Evolutionary conservation across 2,329 filamentous ascomycete genomes (phyloP).

Genomic region (Magnaporthiopsis rhizophila): DNA sequence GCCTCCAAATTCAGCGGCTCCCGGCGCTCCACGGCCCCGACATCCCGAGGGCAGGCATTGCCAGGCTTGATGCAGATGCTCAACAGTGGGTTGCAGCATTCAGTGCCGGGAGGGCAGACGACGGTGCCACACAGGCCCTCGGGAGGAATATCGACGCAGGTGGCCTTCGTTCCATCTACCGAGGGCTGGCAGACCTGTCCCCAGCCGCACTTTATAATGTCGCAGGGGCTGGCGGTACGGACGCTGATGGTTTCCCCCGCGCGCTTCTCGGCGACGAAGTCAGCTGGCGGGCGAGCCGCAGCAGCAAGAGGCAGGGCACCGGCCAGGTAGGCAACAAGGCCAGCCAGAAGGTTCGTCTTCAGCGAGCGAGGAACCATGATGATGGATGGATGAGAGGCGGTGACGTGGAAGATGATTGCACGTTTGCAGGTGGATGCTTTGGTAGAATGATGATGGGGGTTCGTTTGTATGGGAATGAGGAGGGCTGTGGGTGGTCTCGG

Average conservation of each 20-base stretch:
- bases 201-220: background rate
- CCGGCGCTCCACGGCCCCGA: too few species aligned
- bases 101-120: conserved; percentile 12
- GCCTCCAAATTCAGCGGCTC: too few species aligned
- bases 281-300: too few species aligned
- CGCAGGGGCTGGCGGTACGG: background rate
- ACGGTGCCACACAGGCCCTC: conserved; percentile 11
- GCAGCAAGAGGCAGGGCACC: background rate
- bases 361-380: background rate
- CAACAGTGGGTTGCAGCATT: conserved; percentile 16
- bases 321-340: background rate
- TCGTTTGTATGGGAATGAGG: background rate
- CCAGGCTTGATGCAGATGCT: conserved; percentile 14
- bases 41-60: conserved; percentile 2
- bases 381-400: too few species aligned
- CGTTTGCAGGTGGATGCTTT: background rate
- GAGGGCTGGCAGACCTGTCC: background rate
- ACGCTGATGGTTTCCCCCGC: background rate
- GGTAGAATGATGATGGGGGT: too few species aligned
- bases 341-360: background rate
- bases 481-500: background rate
- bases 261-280: background rate
- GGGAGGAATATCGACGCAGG: background rate
- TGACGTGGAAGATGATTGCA: background rate
- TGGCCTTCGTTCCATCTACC: background rate